Evolutionary conservation across 2,329 filamentous ascomycete genomes (phyloP), one percentile per base, ranked within the genome.

Genomic region (Talaromyces atroroseus): DNA sequence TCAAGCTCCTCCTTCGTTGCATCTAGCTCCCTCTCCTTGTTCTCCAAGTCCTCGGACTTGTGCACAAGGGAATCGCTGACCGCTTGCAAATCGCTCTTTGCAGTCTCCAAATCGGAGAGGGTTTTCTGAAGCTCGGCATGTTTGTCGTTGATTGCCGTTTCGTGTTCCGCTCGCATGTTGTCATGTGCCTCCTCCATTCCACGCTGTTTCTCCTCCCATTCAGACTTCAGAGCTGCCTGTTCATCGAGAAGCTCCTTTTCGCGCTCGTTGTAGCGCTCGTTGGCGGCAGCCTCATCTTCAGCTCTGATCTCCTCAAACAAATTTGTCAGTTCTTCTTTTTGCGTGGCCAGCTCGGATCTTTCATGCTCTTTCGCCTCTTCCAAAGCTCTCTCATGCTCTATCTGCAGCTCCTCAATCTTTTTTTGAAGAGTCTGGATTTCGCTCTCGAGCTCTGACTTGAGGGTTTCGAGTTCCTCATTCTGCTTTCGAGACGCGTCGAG

Each of bases 251-350:
- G 71, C 59, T 78, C 74, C 56, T 74, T 71, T 59, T 76, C 71
- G 26, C 70, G 72, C 21, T 63, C 64, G 38, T 69, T 70, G 59
- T 72, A 64, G 14, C 62, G 64, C 53, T 75, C 71, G 2, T 68
- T 64, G 21, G 71, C 73, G 1, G 69, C 62, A 50, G 66, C 71
- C 61, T 74, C 71, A 40, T 76, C 74, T 58, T 76, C 74, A 5
- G 63, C 65, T 60, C 73, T 74, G 58, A 77, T 75, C 46, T 73
- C 74, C 58, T 81, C 78, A 40, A 78, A 79, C 2, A 73, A 61
- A 11, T 76, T 72, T n/a, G 78, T 76, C 38, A 76, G 61, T 38
- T 74, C 72, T 38, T 68, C 67, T 56, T 79, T 77, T 64, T 80
- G 78, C n/a, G 63, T 64, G 2, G 61, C 61, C 58, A 76, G 66